Percentiles rank a stretch among this genome's conserved stretches.
phyloP scores from a whole-genome alignment of 1,284 basidiomycete species.

The Malassezia arunalokei region DNA sequence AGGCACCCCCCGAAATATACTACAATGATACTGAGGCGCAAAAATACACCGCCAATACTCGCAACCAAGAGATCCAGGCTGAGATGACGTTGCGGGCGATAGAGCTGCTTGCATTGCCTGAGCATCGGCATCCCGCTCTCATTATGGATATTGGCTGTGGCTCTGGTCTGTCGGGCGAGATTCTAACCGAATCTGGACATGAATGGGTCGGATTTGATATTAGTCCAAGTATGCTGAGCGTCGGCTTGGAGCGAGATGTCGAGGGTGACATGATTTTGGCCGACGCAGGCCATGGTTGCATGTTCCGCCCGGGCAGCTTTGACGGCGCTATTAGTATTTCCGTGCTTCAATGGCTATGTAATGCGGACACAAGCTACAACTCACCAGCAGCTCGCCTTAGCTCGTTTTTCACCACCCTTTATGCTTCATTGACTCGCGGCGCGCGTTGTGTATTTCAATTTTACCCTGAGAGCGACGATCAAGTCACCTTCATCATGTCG shows the following conservation, averaged over 20 bases:
- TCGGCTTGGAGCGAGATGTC: slow-evolving; percentile 40
- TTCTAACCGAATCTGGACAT: slow-evolving; percentile 85
- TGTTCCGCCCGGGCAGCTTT: slow-evolving; percentile 88
- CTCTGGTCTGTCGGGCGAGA: slow-evolving; percentile 93
- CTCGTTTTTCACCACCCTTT: slow-evolving; percentile 91
- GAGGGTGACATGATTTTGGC: slow-evolving; percentile 46
- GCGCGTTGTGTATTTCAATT: slow-evolving; percentile 69
- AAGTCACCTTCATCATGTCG: slow-evolving; percentile 64
- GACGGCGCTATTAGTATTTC: slow-evolving; percentile 98
- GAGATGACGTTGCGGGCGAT: slow-evolving; percentile 94
- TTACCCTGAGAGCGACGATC: slow-evolving; percentile 43
- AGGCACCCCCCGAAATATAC: slow-evolving; percentile 93
- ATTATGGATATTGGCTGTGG: slow-evolving; percentile 95
- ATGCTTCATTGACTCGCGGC: slow-evolving; percentile 78
- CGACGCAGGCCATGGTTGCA: slow-evolving; percentile 49
- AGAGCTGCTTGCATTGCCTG: slow-evolving; percentile 72
- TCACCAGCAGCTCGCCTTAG: slow-evolving; percentile 82
- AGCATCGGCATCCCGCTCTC: slow-evolving; percentile 46
- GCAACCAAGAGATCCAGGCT: slow-evolving; percentile 91
- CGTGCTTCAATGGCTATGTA: slow-evolving; percentile 94
- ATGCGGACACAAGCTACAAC: slow-evolving; percentile 83
- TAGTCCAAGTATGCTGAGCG: slow-evolving; percentile 71
- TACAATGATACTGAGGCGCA: slow-evolving; percentile 89
- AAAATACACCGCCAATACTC: slow-evolving; percentile 89
- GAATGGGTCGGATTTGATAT: slow-evolving; percentile 91